phyloP scores from a whole-genome alignment of 2,329 filamentous ascomycete species.

The Purpureocillium takamizusanense region DNA sequence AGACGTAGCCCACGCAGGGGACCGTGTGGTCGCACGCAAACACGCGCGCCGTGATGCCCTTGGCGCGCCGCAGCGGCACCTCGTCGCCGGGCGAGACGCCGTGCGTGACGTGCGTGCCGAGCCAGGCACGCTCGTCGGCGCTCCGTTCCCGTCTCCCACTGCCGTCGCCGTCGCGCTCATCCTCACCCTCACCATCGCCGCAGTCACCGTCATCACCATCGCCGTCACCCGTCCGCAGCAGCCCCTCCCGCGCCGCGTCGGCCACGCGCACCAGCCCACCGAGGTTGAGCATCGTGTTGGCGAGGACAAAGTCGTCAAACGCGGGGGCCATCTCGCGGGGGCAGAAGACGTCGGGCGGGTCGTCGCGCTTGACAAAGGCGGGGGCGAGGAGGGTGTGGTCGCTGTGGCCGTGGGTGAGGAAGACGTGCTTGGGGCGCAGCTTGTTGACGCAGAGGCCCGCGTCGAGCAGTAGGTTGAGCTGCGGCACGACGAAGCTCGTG shows the following conservation, averaged over 20 bases:
- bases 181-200: slow-evolving; percentile 1
- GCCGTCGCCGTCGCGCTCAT: background rate
- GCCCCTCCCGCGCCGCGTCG: slow-evolving; percentile 10
- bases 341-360: slow-evolving; percentile 37
- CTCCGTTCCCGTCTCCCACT: background rate
- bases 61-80: slow-evolving; percentile 23
- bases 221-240: slow-evolving; percentile 1
- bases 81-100: slow-evolving; percentile 24
- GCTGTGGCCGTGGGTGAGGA: slow-evolving; percentile 39
- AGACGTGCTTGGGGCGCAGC: slow-evolving; percentile 36
- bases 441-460: slow-evolving; percentile 37
- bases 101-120: slow-evolving; percentile 30
- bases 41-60: slow-evolving; percentile 27
- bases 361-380: slow-evolving; percentile 32
- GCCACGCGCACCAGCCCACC: slow-evolving; percentile 25
- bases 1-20: slow-evolving; percentile 38
- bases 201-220: slow-evolving; percentile 10
- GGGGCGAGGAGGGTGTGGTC: slow-evolving; percentile 35
- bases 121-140: slow-evolving; percentile 12
- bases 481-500: slow-evolving; percentile 40
- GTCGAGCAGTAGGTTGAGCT: slow-evolving; percentile 40
- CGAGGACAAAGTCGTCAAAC: slow-evolving; percentile 29
- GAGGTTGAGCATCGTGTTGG: slow-evolving; percentile 31
- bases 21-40: slow-evolving; percentile 38
- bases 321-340: slow-evolving; percentile 28